These are phyloP conservation scores for Tuber indicum DNA, from an alignment of 495 filamentous ascomycete species.

Conservation along the genomic window DNA sequence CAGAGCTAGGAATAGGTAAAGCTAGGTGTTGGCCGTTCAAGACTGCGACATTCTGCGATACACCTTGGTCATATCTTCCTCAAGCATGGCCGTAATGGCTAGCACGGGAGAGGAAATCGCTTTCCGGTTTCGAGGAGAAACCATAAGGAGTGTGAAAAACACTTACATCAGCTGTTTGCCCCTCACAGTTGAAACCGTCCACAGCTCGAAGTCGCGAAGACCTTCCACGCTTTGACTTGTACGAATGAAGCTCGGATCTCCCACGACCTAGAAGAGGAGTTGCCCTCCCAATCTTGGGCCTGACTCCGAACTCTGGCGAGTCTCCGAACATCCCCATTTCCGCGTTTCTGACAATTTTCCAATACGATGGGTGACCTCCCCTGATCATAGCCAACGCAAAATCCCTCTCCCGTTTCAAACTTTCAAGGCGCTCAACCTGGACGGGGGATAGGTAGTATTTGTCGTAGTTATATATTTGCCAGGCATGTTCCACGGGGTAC, in stretches of 20 bases:
- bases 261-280: background rate
- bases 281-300: background rate
- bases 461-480: background rate
- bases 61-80: no score
- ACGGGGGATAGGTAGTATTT: background rate
- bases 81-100: background rate
- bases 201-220: background rate
- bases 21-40: no score
- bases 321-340: background rate
- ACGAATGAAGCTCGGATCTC: background rate
- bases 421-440: background rate
- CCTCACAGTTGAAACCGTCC: background rate
- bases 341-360: background rate
- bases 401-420: background rate
- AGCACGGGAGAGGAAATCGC: background rate
- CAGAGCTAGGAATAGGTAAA: no score
- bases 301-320: background rate
- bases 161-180: background rate
- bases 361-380: background rate
- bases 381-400: background rate
- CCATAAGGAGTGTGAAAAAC: accelerated
- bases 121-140: background rate
- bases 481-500: background rate
- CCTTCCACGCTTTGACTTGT: background rate
- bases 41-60: no score